These are phyloP conservation scores for Fusarium tricinctum DNA, from an alignment of 2,329 filamentous ascomycete genomes.

Conservation along the genomic window DNA sequence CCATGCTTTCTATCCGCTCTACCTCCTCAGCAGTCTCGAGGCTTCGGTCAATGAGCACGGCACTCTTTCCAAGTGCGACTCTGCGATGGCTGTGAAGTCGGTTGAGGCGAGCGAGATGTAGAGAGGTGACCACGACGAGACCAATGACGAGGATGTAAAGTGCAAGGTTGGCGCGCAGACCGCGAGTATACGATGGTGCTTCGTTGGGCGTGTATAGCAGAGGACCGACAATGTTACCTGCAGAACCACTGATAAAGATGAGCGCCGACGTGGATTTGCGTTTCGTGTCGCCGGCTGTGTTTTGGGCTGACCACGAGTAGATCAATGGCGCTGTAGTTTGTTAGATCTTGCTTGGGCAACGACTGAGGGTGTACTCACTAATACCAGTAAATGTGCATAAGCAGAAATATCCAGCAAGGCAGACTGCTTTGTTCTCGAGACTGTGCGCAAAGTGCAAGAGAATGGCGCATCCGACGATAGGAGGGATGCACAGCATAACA, in stretches of 20 bases:
- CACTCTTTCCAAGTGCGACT: slow-evolving; percentile 71
- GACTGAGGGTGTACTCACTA: slow-evolving; percentile 49
- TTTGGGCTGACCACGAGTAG: slow-evolving; percentile 72
- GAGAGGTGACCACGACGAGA: slow-evolving; percentile 59
- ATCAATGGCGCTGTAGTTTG: slow-evolving; percentile 63
- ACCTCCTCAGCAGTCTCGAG: slow-evolving; percentile 65
- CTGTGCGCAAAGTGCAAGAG: slow-evolving; percentile 65
- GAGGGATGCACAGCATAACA: slow-evolving; percentile 67
- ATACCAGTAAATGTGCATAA: slow-evolving; percentile 68
- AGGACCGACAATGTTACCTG: slow-evolving; percentile 76
- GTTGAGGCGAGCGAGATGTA: slow-evolving; percentile 68
- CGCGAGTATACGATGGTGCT: slow-evolving; percentile 60
- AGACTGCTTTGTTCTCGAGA: slow-evolving; percentile 60
- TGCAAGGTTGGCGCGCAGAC: slow-evolving; percentile 70
- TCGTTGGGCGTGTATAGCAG: slow-evolving; percentile 71
- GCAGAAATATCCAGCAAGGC: slow-evolving; percentile 70
- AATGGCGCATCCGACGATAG: slow-evolving; percentile 69
- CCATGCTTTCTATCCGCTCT: slow-evolving; percentile 54
- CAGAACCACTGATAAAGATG: slow-evolving; percentile 74
- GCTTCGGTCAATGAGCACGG: slow-evolving; percentile 69
- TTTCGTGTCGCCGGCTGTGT: slow-evolving; percentile 78
- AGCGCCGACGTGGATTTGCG: slow-evolving; percentile 75
- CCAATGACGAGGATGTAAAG: slow-evolving; percentile 72
- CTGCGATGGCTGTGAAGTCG: slow-evolving; percentile 66
- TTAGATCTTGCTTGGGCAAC: slow-evolving; percentile 35